These are phyloP conservation scores for Diaporthe sp. DNA, from an alignment of 2,329 filamentous ascomycete species.

Conservation along the genomic window DNA sequence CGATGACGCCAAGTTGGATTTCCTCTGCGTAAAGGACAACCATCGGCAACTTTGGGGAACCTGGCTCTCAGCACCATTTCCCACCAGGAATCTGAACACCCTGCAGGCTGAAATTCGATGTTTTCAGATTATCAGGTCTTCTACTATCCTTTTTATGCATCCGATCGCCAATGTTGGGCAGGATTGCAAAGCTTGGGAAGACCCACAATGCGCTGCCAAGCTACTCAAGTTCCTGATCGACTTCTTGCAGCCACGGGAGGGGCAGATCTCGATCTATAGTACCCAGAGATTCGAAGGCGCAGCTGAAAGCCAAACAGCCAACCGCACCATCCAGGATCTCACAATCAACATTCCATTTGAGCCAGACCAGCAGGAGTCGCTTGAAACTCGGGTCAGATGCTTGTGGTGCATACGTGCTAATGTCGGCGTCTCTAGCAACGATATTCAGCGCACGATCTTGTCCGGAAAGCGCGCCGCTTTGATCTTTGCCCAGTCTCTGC, in stretches of 20 bases:
- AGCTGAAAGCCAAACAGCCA: not conserved
- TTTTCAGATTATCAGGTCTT: not conserved
- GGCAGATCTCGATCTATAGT: not conserved
- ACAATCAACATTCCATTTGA: not conserved
- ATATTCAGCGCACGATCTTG: not conserved
- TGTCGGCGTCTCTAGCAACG: fast-evolving
- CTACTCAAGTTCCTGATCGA: not conserved
- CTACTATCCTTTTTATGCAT: fast-evolving
- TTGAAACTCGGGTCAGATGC: not conserved
- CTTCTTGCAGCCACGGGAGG: not conserved
- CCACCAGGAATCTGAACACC: not conserved
- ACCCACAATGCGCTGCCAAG: too few relatives aligned
- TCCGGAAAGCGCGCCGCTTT: not conserved
- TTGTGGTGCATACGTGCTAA: fast-evolving
- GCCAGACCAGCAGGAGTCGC: not conserved
- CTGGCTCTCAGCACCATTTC: conserved; percentile 2
- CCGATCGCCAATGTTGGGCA: not conserved
- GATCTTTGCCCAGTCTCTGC: not conserved
- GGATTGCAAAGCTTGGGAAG: not conserved
- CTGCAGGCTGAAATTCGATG: not conserved
- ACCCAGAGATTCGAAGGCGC: too few relatives aligned
- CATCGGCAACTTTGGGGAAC: not conserved
- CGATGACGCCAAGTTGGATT: not conserved
- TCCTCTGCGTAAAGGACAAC: fast-evolving
- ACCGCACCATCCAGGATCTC: not conserved